Evolutionary conservation across 2,329 filamentous ascomycete species (phyloP), one percentile per base, ranked within the genome.

Genomic region (Chalara sp.): DNA sequence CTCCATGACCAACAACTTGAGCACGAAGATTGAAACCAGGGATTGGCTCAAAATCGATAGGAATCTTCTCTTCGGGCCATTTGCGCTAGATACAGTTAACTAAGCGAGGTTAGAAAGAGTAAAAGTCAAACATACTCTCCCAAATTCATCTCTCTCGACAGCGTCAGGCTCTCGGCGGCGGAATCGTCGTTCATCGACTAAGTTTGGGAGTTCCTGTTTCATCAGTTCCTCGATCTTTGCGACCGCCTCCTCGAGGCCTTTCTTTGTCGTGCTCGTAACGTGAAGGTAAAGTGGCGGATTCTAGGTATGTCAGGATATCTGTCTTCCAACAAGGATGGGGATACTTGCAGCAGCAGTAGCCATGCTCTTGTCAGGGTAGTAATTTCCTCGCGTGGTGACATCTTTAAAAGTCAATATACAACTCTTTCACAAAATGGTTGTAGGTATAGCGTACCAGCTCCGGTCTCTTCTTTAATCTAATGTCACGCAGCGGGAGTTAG

Each of bases 391-490:
- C 53, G 92, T 97, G 46, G 93, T 99, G 78, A 99, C 89, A 91
- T 99, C 93, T 97, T 90, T 72, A 72, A 67, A 68, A 65, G 75
- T 81, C 75, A 82, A 81, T 67, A 71, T 80, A 41, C 73, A 71
- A 69, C 64, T 65, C 56, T 61, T 60, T 58, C 55, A 49, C 63
- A 66, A 64, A 56, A 63, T 64, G 63, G 56, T 63, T 68, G 70
- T 71, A 74, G 72, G 73, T 75, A 37, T 73, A 76, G 82, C 91
- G 84, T 99, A 99, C 93, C 93, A 80, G 93, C 92, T 80, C 93
- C 93, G 84, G 92, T 97, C 67, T 96, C 89, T 77, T 96, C 92
- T 86, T 96, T 95, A 67, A 99, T 99, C 93, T 99, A 91, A 87
- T 87, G 73, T 83, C 84, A 93, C 81, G 83, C 79, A 85, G 73